Percentiles rank a stretch among this genome's conserved stretches.
These are phyloP conservation scores for Malus hybrid DNA, from an alignment of 331 rosid genomes.

Conservation along the genomic window DNA sequence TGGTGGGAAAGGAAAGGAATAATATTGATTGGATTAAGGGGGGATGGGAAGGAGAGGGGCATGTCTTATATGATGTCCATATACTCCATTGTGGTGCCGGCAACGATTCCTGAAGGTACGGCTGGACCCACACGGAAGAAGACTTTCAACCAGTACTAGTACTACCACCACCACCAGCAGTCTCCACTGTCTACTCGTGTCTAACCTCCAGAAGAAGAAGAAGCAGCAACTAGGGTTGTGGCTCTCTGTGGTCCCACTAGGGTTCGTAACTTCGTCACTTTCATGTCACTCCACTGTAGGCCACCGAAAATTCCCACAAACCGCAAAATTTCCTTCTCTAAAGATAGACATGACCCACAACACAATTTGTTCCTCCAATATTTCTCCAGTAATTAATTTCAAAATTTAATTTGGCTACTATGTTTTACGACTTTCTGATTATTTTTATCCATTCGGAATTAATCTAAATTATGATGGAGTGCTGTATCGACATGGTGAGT, in stretches of 20 bases:
- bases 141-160: not conserved
- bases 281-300: constrained; percentile 9
- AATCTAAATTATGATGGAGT: not conserved
- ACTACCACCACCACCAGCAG: not conserved
- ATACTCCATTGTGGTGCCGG: constrained; percentile 19
- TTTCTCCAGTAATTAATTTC: not conserved
- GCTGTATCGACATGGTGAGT: not conserved
- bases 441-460: no score
- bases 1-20: not conserved
- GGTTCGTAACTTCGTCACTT: not conserved
- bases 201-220: not conserved
- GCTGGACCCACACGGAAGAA: constrained; percentile 7
- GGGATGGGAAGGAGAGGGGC: not conserved
- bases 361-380: not conserved
- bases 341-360: constrained; percentile 21
- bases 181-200: no score
- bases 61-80: constrained; percentile 14
- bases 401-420: not conserved
- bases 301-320: constrained; percentile 15
- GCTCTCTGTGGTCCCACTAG: not conserved
- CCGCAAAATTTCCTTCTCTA: constrained; percentile 2
- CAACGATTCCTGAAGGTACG: constrained; percentile 12
- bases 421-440: not conserved
- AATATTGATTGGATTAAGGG: not conserved
- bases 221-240: not conserved